Evolutionary conservation across 169 alveolate genomes (phyloP).

Genomic region (Plasmodium sp.): DNA sequence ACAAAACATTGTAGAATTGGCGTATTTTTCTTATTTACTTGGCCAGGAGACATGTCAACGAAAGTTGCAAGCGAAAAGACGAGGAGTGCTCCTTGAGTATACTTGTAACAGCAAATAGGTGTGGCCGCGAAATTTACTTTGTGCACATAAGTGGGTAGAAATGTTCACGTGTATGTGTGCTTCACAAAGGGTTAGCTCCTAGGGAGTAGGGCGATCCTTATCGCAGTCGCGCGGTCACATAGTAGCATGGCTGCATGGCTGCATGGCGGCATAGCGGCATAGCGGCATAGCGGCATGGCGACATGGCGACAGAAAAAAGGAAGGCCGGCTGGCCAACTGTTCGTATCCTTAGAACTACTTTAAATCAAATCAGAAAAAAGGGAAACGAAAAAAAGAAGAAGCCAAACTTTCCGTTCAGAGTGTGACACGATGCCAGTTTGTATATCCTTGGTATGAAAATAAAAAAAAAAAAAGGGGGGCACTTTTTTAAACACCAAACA

Average conservation of each 20-base stretch:
- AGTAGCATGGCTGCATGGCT: background rate
- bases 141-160: background rate
- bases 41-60: slow-evolving; percentile 75
- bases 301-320: background rate
- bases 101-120: background rate
- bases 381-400: background rate
- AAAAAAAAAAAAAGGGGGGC: background rate
- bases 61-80: slow-evolving; percentile 5
- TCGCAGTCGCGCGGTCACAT: background rate
- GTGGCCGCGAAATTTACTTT: background rate
- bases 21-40: slow-evolving; percentile 65
- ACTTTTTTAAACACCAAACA: background rate
- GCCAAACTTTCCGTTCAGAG: background rate
- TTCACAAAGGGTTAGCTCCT: background rate
- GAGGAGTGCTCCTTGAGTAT: background rate
- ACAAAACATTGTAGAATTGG: slow-evolving; percentile 48
- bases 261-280: background rate
- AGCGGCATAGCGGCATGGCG: background rate
- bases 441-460: background rate
- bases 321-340: background rate
- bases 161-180: background rate
- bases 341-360: background rate
- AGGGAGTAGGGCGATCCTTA: background rate
- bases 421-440: background rate
- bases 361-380: background rate